Conservation (phyloP, 202 grass and related monocot species). For the Carex sylvatica region DNA sequence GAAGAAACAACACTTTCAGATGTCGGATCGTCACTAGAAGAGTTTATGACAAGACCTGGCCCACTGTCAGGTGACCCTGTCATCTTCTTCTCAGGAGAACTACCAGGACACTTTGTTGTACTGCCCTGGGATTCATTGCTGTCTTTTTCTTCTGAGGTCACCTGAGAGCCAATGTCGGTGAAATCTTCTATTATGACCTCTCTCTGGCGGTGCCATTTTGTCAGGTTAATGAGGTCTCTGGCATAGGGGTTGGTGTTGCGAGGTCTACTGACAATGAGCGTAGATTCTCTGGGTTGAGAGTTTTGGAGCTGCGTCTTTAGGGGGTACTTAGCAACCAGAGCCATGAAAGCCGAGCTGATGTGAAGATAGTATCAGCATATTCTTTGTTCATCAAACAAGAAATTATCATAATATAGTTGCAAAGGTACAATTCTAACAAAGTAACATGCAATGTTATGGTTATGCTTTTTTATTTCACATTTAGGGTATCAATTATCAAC, state of each 20-base stretch:
- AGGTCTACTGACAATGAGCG: not conserved
- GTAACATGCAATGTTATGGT: slow-evolving; percentile 10
- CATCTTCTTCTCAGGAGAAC: slow-evolving; percentile 37
- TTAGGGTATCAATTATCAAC: slow-evolving; percentile 16
- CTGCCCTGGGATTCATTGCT: slow-evolving; percentile 31
- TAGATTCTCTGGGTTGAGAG: slow-evolving; percentile 1
- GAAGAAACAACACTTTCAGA: slow-evolving; percentile 58
- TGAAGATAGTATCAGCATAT: slow-evolving; percentile 17
- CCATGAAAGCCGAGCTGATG: slow-evolving; percentile 83
- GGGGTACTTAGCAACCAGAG: slow-evolving; percentile 64
- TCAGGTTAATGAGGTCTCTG: slow-evolving; percentile 12
- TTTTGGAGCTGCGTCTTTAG: slow-evolving; percentile 33
- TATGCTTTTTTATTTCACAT: not conserved
- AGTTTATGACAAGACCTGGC: slow-evolving; percentile 26
- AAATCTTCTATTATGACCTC: slow-evolving; percentile 50
- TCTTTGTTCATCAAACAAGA: not conserved
- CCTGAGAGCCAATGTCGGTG: slow-evolving; percentile 37
- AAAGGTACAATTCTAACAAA: not conserved
- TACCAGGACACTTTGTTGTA: slow-evolving; percentile 28
- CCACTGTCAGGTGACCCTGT: slow-evolving; percentile 44
- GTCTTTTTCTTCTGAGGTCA: slow-evolving; percentile 56
- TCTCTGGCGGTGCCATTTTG: slow-evolving; percentile 33
- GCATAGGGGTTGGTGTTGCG: not conserved
- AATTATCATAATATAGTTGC: not conserved
- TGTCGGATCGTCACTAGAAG: slow-evolving; percentile 42